phyloP scores from a whole-genome alignment of 2,329 filamentous ascomycete genomes.

The Ceratocystis diversiconidia region DNA sequence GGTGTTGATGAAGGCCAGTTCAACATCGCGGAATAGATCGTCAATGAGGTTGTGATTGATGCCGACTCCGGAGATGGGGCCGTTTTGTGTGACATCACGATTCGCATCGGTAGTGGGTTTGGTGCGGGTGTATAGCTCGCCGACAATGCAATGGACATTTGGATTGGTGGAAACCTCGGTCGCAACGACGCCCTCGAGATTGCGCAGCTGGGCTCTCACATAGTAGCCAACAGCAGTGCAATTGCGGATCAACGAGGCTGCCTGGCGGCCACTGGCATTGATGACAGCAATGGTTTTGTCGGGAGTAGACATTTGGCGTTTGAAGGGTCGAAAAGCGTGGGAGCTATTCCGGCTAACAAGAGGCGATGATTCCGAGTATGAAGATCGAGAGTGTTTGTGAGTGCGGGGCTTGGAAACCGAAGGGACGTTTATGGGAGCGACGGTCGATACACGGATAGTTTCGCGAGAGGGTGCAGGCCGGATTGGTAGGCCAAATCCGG shows the following conservation, averaged over 20 bases:
- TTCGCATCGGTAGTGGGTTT: slow-evolving; percentile 33
- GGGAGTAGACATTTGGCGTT: slow-evolving; percentile 43
- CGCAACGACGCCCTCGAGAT: slow-evolving; percentile 73
- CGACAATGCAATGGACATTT: slow-evolving; percentile 54
- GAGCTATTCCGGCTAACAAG: slow-evolving; percentile 45
- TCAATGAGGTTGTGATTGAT: slow-evolving; percentile 61
- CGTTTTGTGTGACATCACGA: slow-evolving; percentile 54
- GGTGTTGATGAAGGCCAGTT: slow-evolving; percentile 94
- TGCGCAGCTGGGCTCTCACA: slow-evolving; percentile 82
- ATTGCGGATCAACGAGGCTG: slow-evolving; percentile 86
- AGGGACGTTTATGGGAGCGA: slow-evolving; percentile 16
- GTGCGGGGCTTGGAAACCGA: slow-evolving; percentile 23
- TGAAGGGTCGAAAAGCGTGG: slow-evolving; percentile 44
- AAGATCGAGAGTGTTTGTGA: slow-evolving; percentile 48
- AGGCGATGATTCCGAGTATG: slow-evolving; percentile 46
- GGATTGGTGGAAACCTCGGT: slow-evolving; percentile 70
- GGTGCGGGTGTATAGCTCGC: slow-evolving; percentile 47
- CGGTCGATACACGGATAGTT: slow-evolving; percentile 16
- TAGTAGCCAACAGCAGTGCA: slow-evolving; percentile 86
- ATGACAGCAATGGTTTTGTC: slow-evolving; percentile 83
- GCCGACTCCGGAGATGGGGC: slow-evolving; percentile 45
- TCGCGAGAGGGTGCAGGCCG: slow-evolving; percentile 25
- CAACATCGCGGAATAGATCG: slow-evolving; percentile 66
- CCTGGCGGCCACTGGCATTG: slow-evolving; percentile 90
- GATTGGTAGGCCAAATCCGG: slow-evolving; percentile 25